Evolutionary conservation across 2,329 filamentous ascomycete species (phyloP).

Genomic region (Fusarium xylarioides): DNA sequence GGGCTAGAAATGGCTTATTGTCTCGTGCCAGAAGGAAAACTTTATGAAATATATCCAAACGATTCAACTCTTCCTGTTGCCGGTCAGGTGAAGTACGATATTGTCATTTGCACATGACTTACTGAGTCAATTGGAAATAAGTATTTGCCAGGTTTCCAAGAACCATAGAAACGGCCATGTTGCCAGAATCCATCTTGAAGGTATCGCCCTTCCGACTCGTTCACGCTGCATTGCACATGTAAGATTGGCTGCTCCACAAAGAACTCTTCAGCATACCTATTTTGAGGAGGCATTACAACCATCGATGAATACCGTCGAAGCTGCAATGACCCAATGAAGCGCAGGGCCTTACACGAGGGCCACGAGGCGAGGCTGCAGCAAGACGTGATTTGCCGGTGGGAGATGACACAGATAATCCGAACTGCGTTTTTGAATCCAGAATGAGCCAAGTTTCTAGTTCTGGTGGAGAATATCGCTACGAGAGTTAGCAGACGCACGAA

Average conservation of each 20-base stretch:
- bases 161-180: constrained; percentile 76
- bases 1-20: constrained; percentile 44
- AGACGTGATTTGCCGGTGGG: constrained; percentile 20
- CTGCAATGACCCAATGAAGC: constrained; percentile 13
- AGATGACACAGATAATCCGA: constrained; percentile 4
- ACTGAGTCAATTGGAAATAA: constrained; percentile 82
- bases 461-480: constrained; percentile 24
- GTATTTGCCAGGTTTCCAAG: constrained; percentile 74
- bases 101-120: constrained; percentile 39
- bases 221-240: constrained; percentile 26
- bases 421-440: constrained; percentile 7
- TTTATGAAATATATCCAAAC: constrained; percentile 84
- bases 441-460: constrained; percentile 8
- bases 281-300: constrained; percentile 46
- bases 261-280: constrained; percentile 37
- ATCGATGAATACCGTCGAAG: constrained; percentile 25
- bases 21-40: constrained; percentile 73
- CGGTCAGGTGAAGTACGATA: constrained; percentile 22
- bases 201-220: constrained; percentile 29
- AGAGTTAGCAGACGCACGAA: constrained; percentile 27
- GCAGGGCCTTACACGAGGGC: neutral
- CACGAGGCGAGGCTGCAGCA: neutral
- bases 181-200: constrained; percentile 55
- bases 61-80: constrained; percentile 73
- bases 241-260: constrained; percentile 11